A percentile compares a stretch with the other conserved stretches of the same genome.
Conservation (phyloP, 495 filamentous ascomycete species). For the Aeminium ludgeri region DNA sequence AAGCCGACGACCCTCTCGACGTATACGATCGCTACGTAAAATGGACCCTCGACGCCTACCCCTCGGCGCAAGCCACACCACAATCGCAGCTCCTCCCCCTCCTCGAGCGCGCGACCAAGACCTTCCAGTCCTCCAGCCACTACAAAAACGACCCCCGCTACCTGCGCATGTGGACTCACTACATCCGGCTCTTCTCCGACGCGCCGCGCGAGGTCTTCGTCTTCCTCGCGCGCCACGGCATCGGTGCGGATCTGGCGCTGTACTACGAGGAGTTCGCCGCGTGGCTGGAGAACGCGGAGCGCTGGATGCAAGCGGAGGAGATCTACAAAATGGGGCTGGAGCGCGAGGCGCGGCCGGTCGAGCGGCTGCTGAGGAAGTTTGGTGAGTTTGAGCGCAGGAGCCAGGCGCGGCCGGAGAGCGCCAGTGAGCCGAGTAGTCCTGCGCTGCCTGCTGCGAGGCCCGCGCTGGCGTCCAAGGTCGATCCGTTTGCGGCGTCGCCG, state of each 20-base stretch:
- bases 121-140: slow-evolving; percentile 64
- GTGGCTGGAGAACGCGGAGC: slow-evolving; percentile 70
- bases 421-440: slow-evolving; percentile 59
- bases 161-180: slow-evolving; percentile 81
- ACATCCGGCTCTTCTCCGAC: slow-evolving; percentile 83
- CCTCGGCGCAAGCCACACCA: slow-evolving; percentile 78
- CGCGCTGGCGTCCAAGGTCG: slow-evolving; percentile 70
- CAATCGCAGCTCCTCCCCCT: slow-evolving; percentile 77
- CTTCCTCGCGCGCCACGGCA: slow-evolving; percentile 71
- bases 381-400: slow-evolving; percentile 72
- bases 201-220: slow-evolving; percentile 81
- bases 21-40: slow-evolving; percentile 92
- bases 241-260: slow-evolving; percentile 77
- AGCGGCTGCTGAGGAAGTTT: slow-evolving; percentile 72
- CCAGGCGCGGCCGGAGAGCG: slow-evolving; percentile 38
- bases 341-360: slow-evolving; percentile 64
- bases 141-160: slow-evolving; percentile 94
- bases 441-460: slow-evolving; percentile 68
- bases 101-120: slow-evolving; percentile 79
- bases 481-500: slow-evolving; percentile 49
- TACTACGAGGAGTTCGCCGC: slow-evolving; percentile 95
- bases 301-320: slow-evolving; percentile 87
- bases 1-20: slow-evolving; percentile 89
- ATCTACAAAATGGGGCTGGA: slow-evolving; percentile 80
- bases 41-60: slow-evolving; percentile 91